Base-by-base conservation (phyloP, 2,329 filamentous ascomycete species). In the Fusarium torreyae region DNA sequence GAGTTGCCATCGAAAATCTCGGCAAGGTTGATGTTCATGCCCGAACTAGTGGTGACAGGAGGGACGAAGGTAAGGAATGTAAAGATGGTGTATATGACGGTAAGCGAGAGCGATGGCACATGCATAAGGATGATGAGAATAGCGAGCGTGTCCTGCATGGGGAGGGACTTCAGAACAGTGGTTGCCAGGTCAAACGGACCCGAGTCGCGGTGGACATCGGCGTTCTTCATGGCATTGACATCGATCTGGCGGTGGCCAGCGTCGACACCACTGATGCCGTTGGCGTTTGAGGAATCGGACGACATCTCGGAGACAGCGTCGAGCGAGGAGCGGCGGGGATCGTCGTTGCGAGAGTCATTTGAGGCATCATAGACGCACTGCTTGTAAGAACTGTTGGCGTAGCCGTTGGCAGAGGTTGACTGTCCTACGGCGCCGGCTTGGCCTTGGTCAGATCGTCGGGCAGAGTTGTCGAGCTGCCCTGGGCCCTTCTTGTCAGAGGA, bases 61-160 rank as follows among this genome's bases (percentile, higher is more conserved):
- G 94, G 93, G 68, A 97, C 94, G 77, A 98, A 97, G 48, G 94
- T 98, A 77, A 98, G 87, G 70, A 94, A 91, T 72, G 95, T 94
- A 81, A 98, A 98, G 71, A 97, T 88, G 77, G 94, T 91, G 81
- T 98, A 97, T 75, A 97, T 93, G 79, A 94, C 86, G 69, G 94
- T 95, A 75, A 98, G 87, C 61, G 95, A 90, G 75, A 95, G 91
- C 22, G 94, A 93, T 31, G 95, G 94, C 11, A 98, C 89, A 78
- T 97, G 94, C 81, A 98, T 92, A 72, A 98, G 88, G 75, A 98
- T 92, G 81, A 98, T 97, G 79, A 98, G 89, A 76, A 98, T 97
- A 78, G 95, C 94, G 81, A 98, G 93, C 65, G 95, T 97, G 82
- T 98, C 95, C 82, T 94, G 92, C 77, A 97, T 89, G 55, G 95